Conservation (phyloP, 2,329 filamentous ascomycete species). For the Sporothrix globosa region DNA sequence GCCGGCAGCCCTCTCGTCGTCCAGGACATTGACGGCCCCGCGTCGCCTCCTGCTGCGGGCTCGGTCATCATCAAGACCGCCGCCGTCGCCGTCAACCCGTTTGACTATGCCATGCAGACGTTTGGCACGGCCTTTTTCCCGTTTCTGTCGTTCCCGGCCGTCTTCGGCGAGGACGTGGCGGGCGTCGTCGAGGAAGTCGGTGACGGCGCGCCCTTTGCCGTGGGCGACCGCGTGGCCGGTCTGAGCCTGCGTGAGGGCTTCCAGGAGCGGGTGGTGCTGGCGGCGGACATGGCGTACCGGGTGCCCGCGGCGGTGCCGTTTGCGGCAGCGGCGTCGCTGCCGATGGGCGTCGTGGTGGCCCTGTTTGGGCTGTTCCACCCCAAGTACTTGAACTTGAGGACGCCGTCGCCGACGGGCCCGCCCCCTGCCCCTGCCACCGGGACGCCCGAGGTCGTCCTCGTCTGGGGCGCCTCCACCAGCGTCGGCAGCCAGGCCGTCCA, state of each 20-base stretch:
- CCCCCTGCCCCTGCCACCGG: not conserved
- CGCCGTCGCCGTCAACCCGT: constrained; percentile 40
- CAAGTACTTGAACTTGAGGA: not conserved
- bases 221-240: constrained; percentile 17
- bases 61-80: constrained; percentile 36
- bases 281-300: not conserved
- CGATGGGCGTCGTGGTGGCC: constrained; percentile 21
- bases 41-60: constrained; percentile 2
- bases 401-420: not conserved
- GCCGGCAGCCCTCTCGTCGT: not conserved
- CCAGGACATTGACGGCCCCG: not conserved
- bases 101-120: constrained; percentile 40
- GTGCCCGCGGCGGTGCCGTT: not conserved
- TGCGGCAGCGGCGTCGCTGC: not conserved
- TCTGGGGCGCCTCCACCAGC: constrained; percentile 32
- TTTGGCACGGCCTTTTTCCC: constrained; percentile 38
- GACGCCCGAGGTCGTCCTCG: not conserved
- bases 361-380: constrained; percentile 19
- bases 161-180: constrained; percentile 38
- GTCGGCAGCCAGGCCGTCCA: constrained; percentile 29
- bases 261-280: not conserved
- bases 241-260: not conserved
- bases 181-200: constrained; percentile 37
- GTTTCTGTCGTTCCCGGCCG: constrained; percentile 36
- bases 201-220: not conserved